Evolutionary conservation across 805 yeast species (phyloP).

Genomic region (Saccharomycopsis sp.): DNA sequence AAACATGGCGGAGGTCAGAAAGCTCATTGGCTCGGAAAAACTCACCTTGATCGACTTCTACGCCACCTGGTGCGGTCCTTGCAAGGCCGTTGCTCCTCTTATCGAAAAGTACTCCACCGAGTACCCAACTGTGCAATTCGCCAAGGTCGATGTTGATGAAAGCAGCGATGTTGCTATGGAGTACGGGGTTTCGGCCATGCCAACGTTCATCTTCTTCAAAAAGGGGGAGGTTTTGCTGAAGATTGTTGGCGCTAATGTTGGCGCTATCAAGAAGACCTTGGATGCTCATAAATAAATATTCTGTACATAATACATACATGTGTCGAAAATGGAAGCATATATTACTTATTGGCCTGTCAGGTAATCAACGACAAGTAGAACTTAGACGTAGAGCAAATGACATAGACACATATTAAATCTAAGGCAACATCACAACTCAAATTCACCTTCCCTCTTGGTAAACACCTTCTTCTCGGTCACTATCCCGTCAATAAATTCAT

Average conservation of each 20-base stretch:
- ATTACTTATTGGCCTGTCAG: no score
- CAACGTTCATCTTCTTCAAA: slow-evolving; percentile 60
- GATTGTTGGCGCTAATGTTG: slow-evolving; percentile 59
- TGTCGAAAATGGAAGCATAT: no score
- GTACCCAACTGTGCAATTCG: slow-evolving; percentile 47
- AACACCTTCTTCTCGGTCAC: slow-evolving; percentile 73
- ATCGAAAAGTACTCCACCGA: slow-evolving; percentile 35
- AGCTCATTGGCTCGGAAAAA: slow-evolving; percentile 31
- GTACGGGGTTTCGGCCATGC: slow-evolving; percentile 67
- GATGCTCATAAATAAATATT: slow-evolving; percentile 23
- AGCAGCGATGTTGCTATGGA: slow-evolving; percentile 52
- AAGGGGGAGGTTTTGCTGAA: slow-evolving; percentile 51
- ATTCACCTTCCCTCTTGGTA: slow-evolving; percentile 34
- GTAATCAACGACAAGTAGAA: no score
- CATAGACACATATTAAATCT: no score
- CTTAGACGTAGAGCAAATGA: no score
- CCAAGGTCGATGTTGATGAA: slow-evolving; percentile 66
- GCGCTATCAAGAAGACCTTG: slow-evolving; percentile 29
- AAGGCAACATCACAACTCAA: background rate
- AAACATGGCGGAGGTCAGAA: slow-evolving; percentile 29
- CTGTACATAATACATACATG: no score
- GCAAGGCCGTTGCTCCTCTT: slow-evolving; percentile 62
- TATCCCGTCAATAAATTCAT: slow-evolving; percentile 74
- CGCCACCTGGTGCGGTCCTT: slow-evolving; percentile 79
- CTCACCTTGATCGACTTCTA: slow-evolving; percentile 56